Evolutionary conservation across 495 filamentous ascomycete genomes (phyloP).

Genomic region (Jackrogersella minutella): DNA sequence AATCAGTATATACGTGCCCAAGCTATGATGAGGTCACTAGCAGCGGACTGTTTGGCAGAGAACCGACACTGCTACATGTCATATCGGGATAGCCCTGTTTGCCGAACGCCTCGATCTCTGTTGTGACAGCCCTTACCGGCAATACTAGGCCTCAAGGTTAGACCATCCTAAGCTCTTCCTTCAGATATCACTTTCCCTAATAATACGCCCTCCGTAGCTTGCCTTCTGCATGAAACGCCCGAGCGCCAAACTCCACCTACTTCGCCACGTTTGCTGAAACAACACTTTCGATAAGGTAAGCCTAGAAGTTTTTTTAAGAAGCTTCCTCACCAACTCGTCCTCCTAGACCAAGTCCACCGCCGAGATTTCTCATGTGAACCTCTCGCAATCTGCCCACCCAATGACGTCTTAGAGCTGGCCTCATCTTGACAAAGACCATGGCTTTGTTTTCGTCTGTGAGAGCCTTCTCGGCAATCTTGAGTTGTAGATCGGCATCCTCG

Average conservation of each 20-base stretch:
- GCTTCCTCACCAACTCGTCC: slow-evolving; percentile 44
- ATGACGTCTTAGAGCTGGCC: slow-evolving; percentile 50
- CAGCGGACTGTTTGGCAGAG: not conserved
- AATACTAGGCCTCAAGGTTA: slow-evolving; percentile 8
- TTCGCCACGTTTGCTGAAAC: not conserved
- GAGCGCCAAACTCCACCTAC: slow-evolving; percentile 19
- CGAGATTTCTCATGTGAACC: slow-evolving; percentile 53
- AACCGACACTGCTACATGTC: not conserved
- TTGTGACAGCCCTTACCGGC: not conserved
- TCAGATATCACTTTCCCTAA: not conserved
- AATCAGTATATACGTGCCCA: slow-evolving; percentile 27
- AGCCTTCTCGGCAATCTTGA: slow-evolving; percentile 61
- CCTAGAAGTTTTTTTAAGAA: slow-evolving; percentile 19
- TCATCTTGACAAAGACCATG: slow-evolving; percentile 64
- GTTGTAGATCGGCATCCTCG: slow-evolving; percentile 58
- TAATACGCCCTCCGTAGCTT: not conserved
- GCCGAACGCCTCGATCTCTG: slow-evolving; percentile 2
- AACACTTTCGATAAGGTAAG: not conserved
- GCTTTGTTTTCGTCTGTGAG: slow-evolving; percentile 62
- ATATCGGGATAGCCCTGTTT: not conserved
- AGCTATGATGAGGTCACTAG: not conserved
- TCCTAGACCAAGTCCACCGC: slow-evolving; percentile 36
- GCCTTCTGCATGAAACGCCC: slow-evolving; percentile 11
- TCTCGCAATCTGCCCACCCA: slow-evolving; percentile 58
- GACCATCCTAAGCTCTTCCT: not conserved